phyloP scores from a whole-genome alignment of 2,329 filamentous ascomycete genomes.

The Colletotrichum gloeosporioides region DNA sequence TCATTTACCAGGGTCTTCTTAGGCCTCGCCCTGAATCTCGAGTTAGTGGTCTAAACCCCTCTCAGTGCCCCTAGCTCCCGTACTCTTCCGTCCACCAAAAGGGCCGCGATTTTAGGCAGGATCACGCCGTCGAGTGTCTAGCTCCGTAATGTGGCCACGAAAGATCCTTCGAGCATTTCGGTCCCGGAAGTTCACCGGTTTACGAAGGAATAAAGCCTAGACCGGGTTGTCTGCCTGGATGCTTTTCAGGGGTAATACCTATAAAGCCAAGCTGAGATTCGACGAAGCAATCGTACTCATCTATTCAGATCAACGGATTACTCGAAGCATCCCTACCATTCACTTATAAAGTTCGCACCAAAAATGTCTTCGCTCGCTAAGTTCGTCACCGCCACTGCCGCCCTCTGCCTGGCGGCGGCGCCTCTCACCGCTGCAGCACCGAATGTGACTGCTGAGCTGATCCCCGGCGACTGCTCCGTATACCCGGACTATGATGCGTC shows the following conservation, averaged over 20 bases:
- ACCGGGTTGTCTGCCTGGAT: neutral
- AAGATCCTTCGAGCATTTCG: neutral
- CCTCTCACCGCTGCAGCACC: neutral
- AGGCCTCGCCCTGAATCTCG: neutral
- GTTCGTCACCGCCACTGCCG: neutral
- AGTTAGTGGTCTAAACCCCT: neutral
- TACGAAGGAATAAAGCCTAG: neutral
- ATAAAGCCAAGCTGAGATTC: neutral
- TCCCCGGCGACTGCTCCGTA: constrained; percentile 4
- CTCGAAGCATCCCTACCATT: neutral
- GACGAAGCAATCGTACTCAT: neutral
- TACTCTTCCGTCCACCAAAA: neutral
- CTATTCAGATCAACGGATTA: neutral
- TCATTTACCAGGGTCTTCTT: neutral
- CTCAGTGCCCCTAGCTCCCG: neutral
- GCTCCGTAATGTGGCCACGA: neutral
- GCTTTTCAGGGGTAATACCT: neutral
- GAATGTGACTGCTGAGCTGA: neutral
- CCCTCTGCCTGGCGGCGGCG: neutral
- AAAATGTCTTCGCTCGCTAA: neutral
- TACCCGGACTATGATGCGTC: neutral
- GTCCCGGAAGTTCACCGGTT: neutral
- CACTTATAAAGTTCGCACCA: neutral
- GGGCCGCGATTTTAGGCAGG: neutral
- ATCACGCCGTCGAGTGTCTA: neutral